Base-by-base conservation (phyloP, 192 early-diverging fungal genomes). In the Gamsiella multidivaricata region DNA sequence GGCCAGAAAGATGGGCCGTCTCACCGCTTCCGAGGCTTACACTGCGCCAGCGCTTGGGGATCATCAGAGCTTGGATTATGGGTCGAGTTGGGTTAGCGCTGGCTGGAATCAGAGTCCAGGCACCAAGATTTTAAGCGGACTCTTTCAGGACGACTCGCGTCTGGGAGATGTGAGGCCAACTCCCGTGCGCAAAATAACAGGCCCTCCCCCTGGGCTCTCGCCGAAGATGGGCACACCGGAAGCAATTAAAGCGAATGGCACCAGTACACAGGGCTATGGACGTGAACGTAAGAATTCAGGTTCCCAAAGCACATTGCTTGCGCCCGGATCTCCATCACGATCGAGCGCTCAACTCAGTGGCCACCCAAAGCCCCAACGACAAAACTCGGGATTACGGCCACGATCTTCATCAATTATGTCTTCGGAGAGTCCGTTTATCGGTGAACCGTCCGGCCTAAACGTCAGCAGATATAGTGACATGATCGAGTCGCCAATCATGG, bases 161-260 rank as follows among this genome's bases (percentile, higher is more conserved):
- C 1, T 25, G 6, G n/a, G 4, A 7, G 32, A 56, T 29, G 14
- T 15, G 6, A 61, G 46, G 36, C 43, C 65, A 2, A 36, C 20
- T 10, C 39, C 54, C 25, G 42, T 47, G 2, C 72, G 72, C 18
- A 66, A 66, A 14, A 54, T 39, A 3, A 66, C 72, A 2, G 65
- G 66, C 9, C 65, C 74, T n/a, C 74, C 74, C n/a, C 74, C 74
- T 5, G 74, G 74, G 2, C 46, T 78, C 10, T 7, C 54, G 11
- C 45, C 33, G 18, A 78, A 51, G 43, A 22, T 32, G 36, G 41
- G 32, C 7, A 33, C 29, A 9, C 11, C 46, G 11, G 54, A 64
- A 15, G 39, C 22, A 14, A n/a, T 17, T 20, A 50, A 25, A 23
- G n/a, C 26, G 7, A 46, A n/a, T n/a, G 60, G 56, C 8, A n/a